Base-by-base conservation (phyloP, 148 eudicot species). In the Rhododendron ferrugineum region DNA sequence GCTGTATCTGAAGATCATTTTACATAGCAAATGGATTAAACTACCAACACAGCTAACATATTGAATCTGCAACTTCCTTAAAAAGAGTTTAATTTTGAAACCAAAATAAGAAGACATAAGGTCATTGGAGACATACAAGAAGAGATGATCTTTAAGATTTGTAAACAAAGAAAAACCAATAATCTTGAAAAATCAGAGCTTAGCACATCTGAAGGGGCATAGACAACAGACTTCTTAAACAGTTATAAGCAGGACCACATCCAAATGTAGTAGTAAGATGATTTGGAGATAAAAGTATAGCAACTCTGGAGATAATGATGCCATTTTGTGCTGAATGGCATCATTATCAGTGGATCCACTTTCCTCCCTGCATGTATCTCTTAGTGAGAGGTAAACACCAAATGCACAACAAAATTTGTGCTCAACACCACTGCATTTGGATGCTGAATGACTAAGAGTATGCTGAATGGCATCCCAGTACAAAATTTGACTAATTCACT, bases 1-100 rank as follows among this genome's bases (percentile, higher is more conserved):
- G 79, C 79, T 88, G 88, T 34, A 74, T 36, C 75, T 85, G 88
- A 86, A 52, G 66, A 36, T 85, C 88, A 83, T 84, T 82, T 64
- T 84, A 62, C 26, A 62, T 1, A 62, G 68, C 23, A 68, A 11
- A 26, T 26, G 11, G 30, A 68, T 68, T 68, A 68, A 68, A 32
- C 28, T 37, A 68, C 36, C 6, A 11, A 68, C 0, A 68, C 28
- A 68, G 74, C 36, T 68, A 68, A 68, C 36, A 68, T 68, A 68
- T 11, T 28, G 74, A 32, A 68, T 26, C 16, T 68, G 37, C 37
- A 68, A 28, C 74, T 68, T 68, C 10, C 16, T 46, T 30, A 9
- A 68, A 68, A 68, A 28, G 15, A 68, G 28, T 68, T 68, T 37
- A 37, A 37, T 37, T 37, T 37, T 37, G 40, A 37, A 37, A 37